Conservation (phyloP, 495 filamentous ascomycete genomes). For the Penicillium antarcticum region DNA sequence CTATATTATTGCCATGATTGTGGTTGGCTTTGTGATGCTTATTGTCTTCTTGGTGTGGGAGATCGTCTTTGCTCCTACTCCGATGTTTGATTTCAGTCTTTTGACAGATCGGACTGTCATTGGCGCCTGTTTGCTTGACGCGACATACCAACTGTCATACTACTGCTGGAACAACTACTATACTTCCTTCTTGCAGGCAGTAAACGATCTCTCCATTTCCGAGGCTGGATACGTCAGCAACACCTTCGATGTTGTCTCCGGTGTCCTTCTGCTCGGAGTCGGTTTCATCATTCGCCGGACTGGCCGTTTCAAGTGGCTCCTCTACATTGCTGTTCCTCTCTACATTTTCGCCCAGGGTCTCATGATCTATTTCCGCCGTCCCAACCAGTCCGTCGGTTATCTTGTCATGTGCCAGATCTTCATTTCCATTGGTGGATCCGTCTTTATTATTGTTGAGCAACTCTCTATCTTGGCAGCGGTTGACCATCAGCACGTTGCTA, state of each 20-base stretch:
- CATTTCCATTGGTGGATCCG: slow-evolving; percentile 59
- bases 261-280: slow-evolving; percentile 39
- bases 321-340: slow-evolving; percentile 57
- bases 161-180: slow-evolving; percentile 57
- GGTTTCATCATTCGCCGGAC: slow-evolving; percentile 50
- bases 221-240: slow-evolving; percentile 52
- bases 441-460: slow-evolving; percentile 58
- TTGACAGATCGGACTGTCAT: slow-evolving; percentile 60
- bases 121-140: slow-evolving; percentile 53
- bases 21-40: slow-evolving; percentile 51
- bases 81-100: slow-evolving; percentile 52
- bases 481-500: slow-evolving; percentile 61
- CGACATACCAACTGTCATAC: slow-evolving; percentile 53
- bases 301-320: slow-evolving; percentile 50
- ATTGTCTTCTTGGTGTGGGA: slow-evolving; percentile 56
- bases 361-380: slow-evolving; percentile 62
- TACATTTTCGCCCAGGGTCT: slow-evolving; percentile 53
- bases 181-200: slow-evolving; percentile 70
- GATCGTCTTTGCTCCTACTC: slow-evolving; percentile 43
- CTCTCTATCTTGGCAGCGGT: slow-evolving; percentile 63
- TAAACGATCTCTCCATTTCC: slow-evolving; percentile 55
- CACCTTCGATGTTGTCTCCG: slow-evolving; percentile 47
- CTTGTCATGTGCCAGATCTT: slow-evolving; percentile 71
- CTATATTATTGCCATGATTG: slow-evolving; percentile 51
- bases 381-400: slow-evolving; percentile 54